Evolutionary conservation across 163 green algal species (phyloP), one percentile per base, ranked within the genome.

Genomic region (Chlamydomonas reinhardtii): DNA sequence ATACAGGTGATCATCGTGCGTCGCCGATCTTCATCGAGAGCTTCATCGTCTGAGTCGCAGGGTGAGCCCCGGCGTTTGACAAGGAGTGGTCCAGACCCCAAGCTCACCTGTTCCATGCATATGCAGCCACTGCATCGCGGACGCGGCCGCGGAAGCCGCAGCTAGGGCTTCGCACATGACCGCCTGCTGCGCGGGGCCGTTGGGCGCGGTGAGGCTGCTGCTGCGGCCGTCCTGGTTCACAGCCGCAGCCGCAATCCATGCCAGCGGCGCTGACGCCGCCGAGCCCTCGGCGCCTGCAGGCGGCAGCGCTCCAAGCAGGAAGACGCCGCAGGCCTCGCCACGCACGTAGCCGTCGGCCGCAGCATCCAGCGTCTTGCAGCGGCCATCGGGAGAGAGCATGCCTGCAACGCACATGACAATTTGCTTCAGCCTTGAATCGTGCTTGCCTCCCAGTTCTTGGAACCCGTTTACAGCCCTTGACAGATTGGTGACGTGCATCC

Each of bases 221-320:
- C 93, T 97, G 78, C 96, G 92, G 16, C 96, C 96, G 87, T 98
- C 96, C 91, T 99, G 96, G 82, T 98, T 98, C 73, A 98, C 93
- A 1, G 94, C 93, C 25, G 71, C 93, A 27, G 93, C 94, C 27
- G 59, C 12, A 17, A 87, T 75, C 39, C 87, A 52, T 2, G 85
- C 89, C 22, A 61, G 27, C 8, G 82, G 72, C 9, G 66, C 2
- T 32, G 29, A 89, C 29, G 39, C 43, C 12, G n/a, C 29, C 3
- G 20, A 27, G n/a, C 39, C 20, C 4, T 4, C 43, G 20, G 43
- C 15, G 43, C 32, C 15, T 27, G 25, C 8, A 34, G 39, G 32
- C 35, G 35, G 24, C 5, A 80, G 35, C 0, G 77, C 48, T 27
- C 86, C 80, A 62, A 93, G 83, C 65, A 95, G 77, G 54, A 95